Conservation (phyloP, 2,329 filamentous ascomycete species). For the Claviceps sp. region DNA sequence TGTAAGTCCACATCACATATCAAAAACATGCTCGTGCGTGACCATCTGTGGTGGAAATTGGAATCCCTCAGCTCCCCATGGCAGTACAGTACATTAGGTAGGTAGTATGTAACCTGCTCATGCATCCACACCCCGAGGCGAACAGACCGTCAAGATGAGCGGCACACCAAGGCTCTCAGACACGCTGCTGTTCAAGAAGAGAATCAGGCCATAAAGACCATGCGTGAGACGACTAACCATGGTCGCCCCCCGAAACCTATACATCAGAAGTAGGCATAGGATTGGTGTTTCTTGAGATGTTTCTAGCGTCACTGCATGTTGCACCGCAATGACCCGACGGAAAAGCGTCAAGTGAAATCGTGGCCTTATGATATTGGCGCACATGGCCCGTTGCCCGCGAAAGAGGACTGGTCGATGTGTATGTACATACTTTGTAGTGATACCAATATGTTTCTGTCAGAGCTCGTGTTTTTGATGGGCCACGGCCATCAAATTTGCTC, state of each 20-base stretch:
- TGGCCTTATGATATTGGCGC: not conserved
- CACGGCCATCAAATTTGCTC: not conserved
- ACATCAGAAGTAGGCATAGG: not conserved
- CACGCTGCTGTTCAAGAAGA: too few species aligned
- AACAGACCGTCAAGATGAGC: too few species aligned
- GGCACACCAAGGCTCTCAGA: too few species aligned
- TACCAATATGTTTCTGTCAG: not conserved
- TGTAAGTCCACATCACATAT: too few species aligned
- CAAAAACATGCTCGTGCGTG: too few species aligned
- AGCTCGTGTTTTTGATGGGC: not conserved
- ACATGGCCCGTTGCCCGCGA: not conserved
- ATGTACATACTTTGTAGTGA: not conserved
- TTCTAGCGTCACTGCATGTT: not conserved
- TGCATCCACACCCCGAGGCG: too few species aligned
- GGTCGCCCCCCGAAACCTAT: not conserved
- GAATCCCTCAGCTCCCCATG: too few species aligned
- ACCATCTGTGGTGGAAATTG: too few species aligned
- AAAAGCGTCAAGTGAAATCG: not conserved
- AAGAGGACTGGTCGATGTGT: not conserved
- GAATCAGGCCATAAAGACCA: not conserved
- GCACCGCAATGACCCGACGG: not conserved
- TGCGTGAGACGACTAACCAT: slow-evolving; percentile 1
- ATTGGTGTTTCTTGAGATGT: not conserved
- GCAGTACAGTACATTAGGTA: too few species aligned
- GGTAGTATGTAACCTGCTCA: too few species aligned